phyloP scores from a whole-genome alignment of 352 stramenopile genomes.

The Globisporangium okanoganense region DNA sequence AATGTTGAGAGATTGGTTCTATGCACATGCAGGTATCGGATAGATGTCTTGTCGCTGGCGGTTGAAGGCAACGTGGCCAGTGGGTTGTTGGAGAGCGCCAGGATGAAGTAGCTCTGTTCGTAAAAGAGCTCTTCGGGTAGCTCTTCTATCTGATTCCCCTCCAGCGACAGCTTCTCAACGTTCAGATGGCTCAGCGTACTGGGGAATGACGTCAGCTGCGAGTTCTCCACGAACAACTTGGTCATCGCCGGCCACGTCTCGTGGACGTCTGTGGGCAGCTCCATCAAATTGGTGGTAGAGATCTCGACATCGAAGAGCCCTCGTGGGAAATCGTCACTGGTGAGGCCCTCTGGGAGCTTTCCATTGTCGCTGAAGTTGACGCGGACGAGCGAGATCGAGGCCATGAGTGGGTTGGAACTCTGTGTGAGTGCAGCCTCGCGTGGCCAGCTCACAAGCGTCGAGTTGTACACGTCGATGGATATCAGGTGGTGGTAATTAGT shows the following conservation, averaged over 20 bases:
- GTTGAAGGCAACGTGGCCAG: slow-evolving; percentile 20
- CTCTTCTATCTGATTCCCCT: slow-evolving; percentile 23
- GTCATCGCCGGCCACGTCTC: slow-evolving; percentile 17
- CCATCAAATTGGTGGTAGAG: slow-evolving; percentile 24
- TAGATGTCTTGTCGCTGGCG: slow-evolving; percentile 4
- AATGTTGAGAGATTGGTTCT: slow-evolving; percentile 23
- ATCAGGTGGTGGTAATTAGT: slow-evolving; percentile 34
- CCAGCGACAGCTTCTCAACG: slow-evolving; percentile 30
- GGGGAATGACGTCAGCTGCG: slow-evolving; percentile 2
- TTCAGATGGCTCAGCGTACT: slow-evolving; percentile 9
- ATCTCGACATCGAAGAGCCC: slow-evolving; percentile 28
- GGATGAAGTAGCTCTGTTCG: slow-evolving; percentile 19
- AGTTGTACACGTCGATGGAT: slow-evolving; percentile 55
- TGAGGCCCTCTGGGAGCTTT: slow-evolving; percentile 33
- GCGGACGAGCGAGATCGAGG: slow-evolving; percentile 26
- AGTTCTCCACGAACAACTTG: slow-evolving; percentile 25
- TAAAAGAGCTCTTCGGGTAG: slow-evolving; percentile 20
- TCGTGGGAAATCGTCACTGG: slow-evolving; percentile 5
- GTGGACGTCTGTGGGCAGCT: slow-evolving; percentile 21
- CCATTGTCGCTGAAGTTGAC: slow-evolving; percentile 41
- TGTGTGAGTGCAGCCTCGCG: slow-evolving; percentile 35
- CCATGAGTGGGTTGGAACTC: slow-evolving; percentile 29
- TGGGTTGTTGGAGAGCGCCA: slow-evolving; percentile 28
- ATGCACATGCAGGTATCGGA: slow-evolving; percentile 25
- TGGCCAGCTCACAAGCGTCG: slow-evolving; percentile 35